phyloP scores from a whole-genome alignment of 306 rosid species.

The Cicer judaicum region DNA sequence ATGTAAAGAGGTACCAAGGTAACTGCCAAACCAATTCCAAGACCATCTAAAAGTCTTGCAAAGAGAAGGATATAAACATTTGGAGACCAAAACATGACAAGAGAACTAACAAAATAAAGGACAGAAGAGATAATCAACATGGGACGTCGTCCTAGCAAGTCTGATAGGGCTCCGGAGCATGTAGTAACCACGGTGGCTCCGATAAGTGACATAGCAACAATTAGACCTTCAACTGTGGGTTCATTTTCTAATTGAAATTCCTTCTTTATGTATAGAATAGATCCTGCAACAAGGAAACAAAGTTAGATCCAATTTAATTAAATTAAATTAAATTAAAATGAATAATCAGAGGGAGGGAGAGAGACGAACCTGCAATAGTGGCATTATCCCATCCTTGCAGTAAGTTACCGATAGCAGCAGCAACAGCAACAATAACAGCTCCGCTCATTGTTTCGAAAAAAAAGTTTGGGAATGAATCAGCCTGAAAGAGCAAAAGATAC shows the following conservation, averaged over 20 bases:
- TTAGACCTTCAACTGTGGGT: constrained; percentile 87
- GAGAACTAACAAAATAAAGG: constrained; percentile 78
- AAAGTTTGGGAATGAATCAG: constrained; percentile 39
- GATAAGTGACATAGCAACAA: constrained; percentile 91
- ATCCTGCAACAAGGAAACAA: constrained; percentile 51
- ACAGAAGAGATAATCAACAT: constrained; percentile 78
- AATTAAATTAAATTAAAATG: not conserved
- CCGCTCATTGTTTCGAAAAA: constrained; percentile 62
- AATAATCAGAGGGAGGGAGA: not conserved
- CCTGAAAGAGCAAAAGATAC: constrained; percentile 31
- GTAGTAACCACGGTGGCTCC: constrained; percentile 90
- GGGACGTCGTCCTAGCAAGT: constrained; percentile 87
- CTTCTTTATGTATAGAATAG: constrained; percentile 86
- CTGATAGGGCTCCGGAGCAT: constrained; percentile 85
- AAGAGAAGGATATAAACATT: constrained; percentile 82
- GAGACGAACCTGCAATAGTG: constrained; percentile 76
- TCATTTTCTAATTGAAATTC: constrained; percentile 74
- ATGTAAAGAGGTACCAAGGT: constrained; percentile 89
- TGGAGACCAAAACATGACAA: constrained; percentile 96
- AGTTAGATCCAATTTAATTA: not conserved
- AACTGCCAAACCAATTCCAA: constrained; percentile 86
- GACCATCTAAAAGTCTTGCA: constrained; percentile 90
- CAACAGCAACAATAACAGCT: constrained; percentile 78
- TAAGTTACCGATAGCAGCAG: constrained; percentile 83
- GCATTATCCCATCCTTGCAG: constrained; percentile 98